A percentile compares a stretch with the other conserved stretches of the same genome.
Conservation (phyloP, 2,329 filamentous ascomycete species). For the Alternaria brassicae region DNA sequence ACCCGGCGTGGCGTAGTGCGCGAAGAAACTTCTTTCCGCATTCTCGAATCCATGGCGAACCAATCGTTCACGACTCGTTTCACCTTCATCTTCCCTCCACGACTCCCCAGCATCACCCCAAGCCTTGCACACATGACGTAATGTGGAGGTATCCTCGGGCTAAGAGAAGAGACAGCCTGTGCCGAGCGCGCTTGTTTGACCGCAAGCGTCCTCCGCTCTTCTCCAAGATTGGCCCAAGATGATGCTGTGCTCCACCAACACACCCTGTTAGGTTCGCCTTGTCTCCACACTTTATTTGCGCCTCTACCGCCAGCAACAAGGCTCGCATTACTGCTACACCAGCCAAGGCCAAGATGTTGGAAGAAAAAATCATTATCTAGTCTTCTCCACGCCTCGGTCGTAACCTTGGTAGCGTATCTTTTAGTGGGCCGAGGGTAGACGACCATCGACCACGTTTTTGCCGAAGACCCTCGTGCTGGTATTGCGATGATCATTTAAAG, state of each 20-base stretch:
- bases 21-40: background rate
- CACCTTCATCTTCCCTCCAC: background rate
- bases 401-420: constrained; percentile 27
- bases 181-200: constrained; percentile 35
- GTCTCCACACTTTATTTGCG: constrained; percentile 39
- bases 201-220: constrained; percentile 31
- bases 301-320: constrained; percentile 32
- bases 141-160: constrained; percentile 24
- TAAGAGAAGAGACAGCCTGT: constrained; percentile 28
- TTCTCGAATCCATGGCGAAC: background rate
- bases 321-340: constrained; percentile 33
- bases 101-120: constrained; percentile 5
- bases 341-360: constrained; percentile 39
- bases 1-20: background rate
- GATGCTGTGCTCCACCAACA: constrained; percentile 28
- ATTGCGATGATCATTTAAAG: constrained; percentile 35
- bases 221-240: constrained; percentile 34
- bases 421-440: constrained; percentile 28
- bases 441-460: constrained; percentile 18
- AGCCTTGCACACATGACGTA: constrained; percentile 28
- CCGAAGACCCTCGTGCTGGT: constrained; percentile 24
- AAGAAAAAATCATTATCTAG: constrained; percentile 40
- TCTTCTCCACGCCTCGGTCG: constrained; percentile 36
- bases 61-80: constrained; percentile 2
- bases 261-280: constrained; percentile 34